Percentiles rank a stretch among this genome's conserved stretches.
phyloP scores from a whole-genome alignment of 129 eudicot species.

The Centaurea solstitialis region DNA sequence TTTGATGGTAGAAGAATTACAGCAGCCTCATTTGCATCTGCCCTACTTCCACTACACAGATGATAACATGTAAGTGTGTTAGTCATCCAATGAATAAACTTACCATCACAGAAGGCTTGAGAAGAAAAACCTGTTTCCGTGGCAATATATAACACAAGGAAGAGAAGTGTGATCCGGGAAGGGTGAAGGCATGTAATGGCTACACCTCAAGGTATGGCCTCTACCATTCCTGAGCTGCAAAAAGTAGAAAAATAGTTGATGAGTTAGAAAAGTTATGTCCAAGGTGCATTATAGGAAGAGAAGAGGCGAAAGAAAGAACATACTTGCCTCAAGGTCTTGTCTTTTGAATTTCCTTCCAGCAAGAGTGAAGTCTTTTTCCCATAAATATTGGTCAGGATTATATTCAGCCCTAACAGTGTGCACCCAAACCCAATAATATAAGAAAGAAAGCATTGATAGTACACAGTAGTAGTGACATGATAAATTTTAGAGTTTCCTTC shows the following conservation, averaged over 20 bases:
- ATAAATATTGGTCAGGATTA: conserved; percentile 83
- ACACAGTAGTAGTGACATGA: not conserved
- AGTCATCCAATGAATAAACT: not conserved
- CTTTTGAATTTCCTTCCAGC: conserved; percentile 79
- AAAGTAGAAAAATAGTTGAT: conserved; percentile 24
- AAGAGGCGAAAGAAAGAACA: too few relatives aligned
- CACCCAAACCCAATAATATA: too few relatives aligned
- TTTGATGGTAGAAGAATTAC: conserved; percentile 85
- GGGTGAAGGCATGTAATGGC: conserved; percentile 83
- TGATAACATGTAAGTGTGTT: conserved; percentile 20
- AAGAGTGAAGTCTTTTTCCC: conserved; percentile 85
- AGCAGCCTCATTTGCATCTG: conserved; percentile 97
- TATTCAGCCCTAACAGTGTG: conserved; percentile 57
- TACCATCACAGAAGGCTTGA: not conserved
- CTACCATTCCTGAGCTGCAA: conserved; percentile 87
- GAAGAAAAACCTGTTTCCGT: conserved; percentile 81
- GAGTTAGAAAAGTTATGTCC: not conserved
- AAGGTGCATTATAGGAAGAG: too few relatives aligned
- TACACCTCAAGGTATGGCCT: conserved; percentile 76
- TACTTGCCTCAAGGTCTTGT: conserved; percentile 97
- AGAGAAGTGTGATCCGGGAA: conserved; percentile 60
- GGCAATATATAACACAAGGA: conserved; percentile 98
- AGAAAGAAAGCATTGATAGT: too few relatives aligned
- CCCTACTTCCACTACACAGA: conserved; percentile 83
- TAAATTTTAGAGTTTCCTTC: not conserved